Evolutionary conservation across 345 rosid genomes (phyloP), one percentile per base, ranked within the genome.

Genomic region (Dipteronia sinensis): DNA sequence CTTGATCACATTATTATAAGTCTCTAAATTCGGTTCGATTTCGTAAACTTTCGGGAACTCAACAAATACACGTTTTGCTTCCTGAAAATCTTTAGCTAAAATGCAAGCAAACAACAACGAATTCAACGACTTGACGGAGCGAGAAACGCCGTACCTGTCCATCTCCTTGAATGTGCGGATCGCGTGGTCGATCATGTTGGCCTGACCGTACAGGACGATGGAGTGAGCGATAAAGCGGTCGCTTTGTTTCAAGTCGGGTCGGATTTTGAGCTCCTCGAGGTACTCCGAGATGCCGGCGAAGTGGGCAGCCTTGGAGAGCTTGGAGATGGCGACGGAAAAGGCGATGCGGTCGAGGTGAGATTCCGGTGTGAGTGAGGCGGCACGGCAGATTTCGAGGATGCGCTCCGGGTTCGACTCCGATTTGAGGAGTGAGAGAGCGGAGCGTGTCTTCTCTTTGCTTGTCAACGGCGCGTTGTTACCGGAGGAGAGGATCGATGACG

Each of bases 321-420:
- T 89, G 34, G 83, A 58, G 49, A 96, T 80, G 59, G 98, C 99
- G 38, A 86, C 70, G 75, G 99, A 91, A 80, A 94, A 91, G 66
- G 88, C 85, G 55, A 89, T 61, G 0, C 98, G 89, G 77, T 91
- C 97, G 63, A 90, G 81, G 81, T 82, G 89, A 71, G 53, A 63
- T 5, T 82, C 88, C 4, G 97, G 95, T 0, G 91, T 87, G 8
- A 96, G 89, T 1, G 88, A 80, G 67, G 97, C 98, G 38, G 90
- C 90, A 67, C 90, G 90, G 85, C 98, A 91, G 85, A 92, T 92
- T 55, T 94, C 90, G n/a, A 96, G 66, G 80, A 94, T 89, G 11
- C 94, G 92, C 46, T 88, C 87, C 0, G 98, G 98, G 69, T 93
- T 82, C 67, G 79, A 74, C 85, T 94, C 97, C 74, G 88, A 44